Conservation (phyloP, 352 stramenopile genomes). For the Phytopythium cucurbitacearum region DNA sequence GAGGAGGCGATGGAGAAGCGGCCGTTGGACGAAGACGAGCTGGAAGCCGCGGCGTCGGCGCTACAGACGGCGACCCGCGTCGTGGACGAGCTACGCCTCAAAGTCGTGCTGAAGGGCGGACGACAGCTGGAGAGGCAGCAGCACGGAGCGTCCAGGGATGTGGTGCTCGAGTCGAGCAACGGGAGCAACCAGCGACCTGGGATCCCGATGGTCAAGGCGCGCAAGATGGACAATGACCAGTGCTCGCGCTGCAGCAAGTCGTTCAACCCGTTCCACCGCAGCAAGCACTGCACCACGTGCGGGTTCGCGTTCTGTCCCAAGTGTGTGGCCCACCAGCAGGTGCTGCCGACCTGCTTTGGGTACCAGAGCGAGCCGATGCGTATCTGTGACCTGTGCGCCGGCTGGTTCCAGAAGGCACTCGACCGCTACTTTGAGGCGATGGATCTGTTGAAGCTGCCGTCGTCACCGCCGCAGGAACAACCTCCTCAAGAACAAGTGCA, state of each 20-base stretch:
- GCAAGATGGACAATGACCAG: constrained; percentile 18
- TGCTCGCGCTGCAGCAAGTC: constrained; percentile 57
- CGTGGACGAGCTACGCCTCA: constrained; percentile 50
- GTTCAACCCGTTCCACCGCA: constrained; percentile 70
- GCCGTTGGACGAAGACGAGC: constrained; percentile 32
- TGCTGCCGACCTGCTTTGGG: constrained; percentile 58
- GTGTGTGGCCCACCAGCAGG: constrained; percentile 46
- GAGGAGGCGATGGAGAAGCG: constrained; percentile 10
- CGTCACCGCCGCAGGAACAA: constrained; percentile 3
- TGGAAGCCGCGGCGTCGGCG: constrained; percentile 42
- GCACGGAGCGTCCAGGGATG: background rate
- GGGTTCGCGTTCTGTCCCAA: constrained; percentile 64
- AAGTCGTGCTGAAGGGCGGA: constrained; percentile 41
- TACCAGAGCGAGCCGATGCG: constrained; percentile 41
- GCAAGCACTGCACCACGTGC: constrained; percentile 50
- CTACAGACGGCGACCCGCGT: constrained; percentile 52
- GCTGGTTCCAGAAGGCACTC: constrained; percentile 67
- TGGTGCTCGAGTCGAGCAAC: background rate
- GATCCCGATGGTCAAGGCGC: constrained; percentile 38
- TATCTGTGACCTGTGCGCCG: constrained; percentile 50
- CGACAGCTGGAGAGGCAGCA: constrained; percentile 38
- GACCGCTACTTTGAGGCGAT: constrained; percentile 65
- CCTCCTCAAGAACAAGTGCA: background rate
- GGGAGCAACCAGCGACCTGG: constrained; percentile 17
- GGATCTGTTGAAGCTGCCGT: constrained; percentile 21